phyloP scores from a whole-genome alignment of 2,329 filamentous ascomycete species.

The Hypocreales sp. region DNA sequence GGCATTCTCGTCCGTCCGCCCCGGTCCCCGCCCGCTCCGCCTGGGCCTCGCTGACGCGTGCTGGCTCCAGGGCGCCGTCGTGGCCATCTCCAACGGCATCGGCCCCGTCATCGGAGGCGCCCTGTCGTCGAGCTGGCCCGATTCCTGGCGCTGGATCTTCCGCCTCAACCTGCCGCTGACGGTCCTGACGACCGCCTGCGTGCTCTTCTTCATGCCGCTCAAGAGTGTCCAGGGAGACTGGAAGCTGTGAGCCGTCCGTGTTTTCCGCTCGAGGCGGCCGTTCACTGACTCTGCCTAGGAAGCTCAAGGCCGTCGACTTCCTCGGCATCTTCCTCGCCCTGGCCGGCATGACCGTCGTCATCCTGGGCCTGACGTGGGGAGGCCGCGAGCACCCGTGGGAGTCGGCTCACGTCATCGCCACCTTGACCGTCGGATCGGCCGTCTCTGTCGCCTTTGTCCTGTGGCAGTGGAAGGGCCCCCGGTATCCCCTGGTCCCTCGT shows the following conservation, averaged over 20 bases:
- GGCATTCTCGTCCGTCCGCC: constrained; percentile 32
- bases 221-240: constrained; percentile 37
- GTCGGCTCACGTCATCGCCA: constrained; percentile 36
- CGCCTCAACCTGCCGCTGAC: constrained; percentile 37
- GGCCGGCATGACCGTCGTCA: constrained; percentile 26
- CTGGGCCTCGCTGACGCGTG: no score
- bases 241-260: constrained; percentile 15
- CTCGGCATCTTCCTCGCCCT: constrained; percentile 29
- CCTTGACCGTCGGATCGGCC: constrained; percentile 32
- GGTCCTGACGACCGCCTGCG: constrained; percentile 25
- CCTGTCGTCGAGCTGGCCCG: constrained; percentile 25
- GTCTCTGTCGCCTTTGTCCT: constrained; percentile 32
- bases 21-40: no score
- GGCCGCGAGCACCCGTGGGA: constrained; percentile 42
- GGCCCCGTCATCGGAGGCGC: constrained; percentile 38
- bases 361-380: constrained; percentile 41
- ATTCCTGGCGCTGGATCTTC: constrained; percentile 39
- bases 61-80: constrained; percentile 28
- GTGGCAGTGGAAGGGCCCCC: constrained; percentile 35
- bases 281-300: constrained; percentile 14
- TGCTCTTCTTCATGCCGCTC: constrained; percentile 40
- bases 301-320: constrained; percentile 35
- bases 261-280: background rate
- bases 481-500: constrained; percentile 30
- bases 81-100: constrained; percentile 36